Conservation (phyloP, 495 filamentous ascomycete genomes). For the Annulohypoxylon moriforme region DNA sequence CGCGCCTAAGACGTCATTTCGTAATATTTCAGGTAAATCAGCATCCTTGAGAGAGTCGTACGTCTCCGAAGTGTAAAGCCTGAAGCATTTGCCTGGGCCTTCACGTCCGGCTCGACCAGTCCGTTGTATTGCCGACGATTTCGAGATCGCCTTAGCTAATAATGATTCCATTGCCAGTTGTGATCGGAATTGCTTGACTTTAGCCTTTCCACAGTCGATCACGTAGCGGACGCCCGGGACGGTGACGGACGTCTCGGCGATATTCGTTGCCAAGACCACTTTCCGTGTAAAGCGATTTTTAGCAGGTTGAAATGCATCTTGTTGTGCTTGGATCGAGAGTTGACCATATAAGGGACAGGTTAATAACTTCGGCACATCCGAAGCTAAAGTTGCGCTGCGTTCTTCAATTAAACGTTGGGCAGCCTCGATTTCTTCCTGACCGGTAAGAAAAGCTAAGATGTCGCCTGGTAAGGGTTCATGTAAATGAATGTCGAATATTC, state of each 20-base stretch:
- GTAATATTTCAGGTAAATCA: conserved; percentile 88
- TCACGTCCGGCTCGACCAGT: conserved; percentile 94
- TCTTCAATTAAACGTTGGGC: conserved; percentile 85
- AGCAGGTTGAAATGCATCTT: conserved; percentile 82
- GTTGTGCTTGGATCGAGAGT: conserved; percentile 75
- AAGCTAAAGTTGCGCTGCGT: conserved; percentile 74
- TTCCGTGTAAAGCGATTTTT: conserved; percentile 81
- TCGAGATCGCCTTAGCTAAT: conserved; percentile 89
- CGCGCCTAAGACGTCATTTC: conserved; percentile 85
- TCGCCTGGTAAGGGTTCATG: conserved; percentile 92
- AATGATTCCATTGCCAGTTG: conserved; percentile 90
- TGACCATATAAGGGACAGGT: conserved; percentile 64
- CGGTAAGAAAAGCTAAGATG: conserved; percentile 91
- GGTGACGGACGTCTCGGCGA: conserved; percentile 97
- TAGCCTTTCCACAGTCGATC: conserved; percentile 92
- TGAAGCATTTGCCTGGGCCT: conserved; percentile 86
- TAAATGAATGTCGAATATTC: conserved; percentile 89
- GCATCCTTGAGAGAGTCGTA: conserved; percentile 76
- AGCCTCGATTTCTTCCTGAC: conserved; percentile 90
- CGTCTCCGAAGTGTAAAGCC: conserved; percentile 86
- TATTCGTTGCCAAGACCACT: conserved; percentile 93
- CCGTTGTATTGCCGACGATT: conserved; percentile 91
- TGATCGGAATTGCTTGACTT: conserved; percentile 90
- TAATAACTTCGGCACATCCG: conserved; percentile 76
- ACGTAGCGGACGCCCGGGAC: conserved; percentile 93